A percentile compares a stretch with the other conserved stretches of the same genome.
Conservation (phyloP, 2,329 filamentous ascomycete genomes). For the Fusarium verrucosum region DNA sequence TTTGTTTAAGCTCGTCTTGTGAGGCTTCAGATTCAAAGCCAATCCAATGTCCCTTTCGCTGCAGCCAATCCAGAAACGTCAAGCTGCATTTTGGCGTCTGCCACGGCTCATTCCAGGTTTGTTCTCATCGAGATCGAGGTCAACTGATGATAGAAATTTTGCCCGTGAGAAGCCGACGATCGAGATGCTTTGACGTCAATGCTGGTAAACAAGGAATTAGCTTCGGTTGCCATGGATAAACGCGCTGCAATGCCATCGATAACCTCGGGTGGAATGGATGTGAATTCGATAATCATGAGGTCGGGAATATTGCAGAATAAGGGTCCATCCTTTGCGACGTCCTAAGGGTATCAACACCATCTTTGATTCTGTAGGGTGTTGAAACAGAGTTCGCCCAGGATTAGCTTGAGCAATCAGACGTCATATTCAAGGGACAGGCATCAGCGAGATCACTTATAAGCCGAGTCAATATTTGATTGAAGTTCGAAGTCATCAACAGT, state of each 20-base stretch:
- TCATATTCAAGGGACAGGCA: background rate
- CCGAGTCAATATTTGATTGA: background rate
- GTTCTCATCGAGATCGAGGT: conserved; percentile 32
- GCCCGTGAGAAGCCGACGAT: conserved; percentile 29
- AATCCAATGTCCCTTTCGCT: conserved; percentile 10
- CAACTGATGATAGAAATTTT: conserved; percentile 18
- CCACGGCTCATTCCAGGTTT: conserved; percentile 22
- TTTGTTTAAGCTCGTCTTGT: conserved; percentile 18
- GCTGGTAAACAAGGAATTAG: conserved; percentile 21
- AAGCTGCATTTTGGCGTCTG: conserved; percentile 22
- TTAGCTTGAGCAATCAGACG: background rate
- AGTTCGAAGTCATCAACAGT: background rate
- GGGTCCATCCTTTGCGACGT: conserved; percentile 19
- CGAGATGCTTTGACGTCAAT: conserved; percentile 29
- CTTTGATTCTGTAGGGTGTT: background rate
- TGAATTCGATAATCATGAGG: background rate
- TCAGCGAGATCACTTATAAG: background rate
- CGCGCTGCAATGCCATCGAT: background rate
- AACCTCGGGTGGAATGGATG: background rate
- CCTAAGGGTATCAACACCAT: conserved; percentile 34
- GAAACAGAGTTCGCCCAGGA: conserved; percentile 8
- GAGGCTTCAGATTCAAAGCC: conserved; percentile 9
- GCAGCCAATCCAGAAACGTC: conserved; percentile 28
- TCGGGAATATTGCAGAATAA: conserved; percentile 15
- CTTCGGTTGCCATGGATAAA: conserved; percentile 7